These are phyloP conservation scores for Cryptosporidium tyzzeri DNA, from an alignment of 169 alveolate genomes.

Conservation along the genomic window DNA sequence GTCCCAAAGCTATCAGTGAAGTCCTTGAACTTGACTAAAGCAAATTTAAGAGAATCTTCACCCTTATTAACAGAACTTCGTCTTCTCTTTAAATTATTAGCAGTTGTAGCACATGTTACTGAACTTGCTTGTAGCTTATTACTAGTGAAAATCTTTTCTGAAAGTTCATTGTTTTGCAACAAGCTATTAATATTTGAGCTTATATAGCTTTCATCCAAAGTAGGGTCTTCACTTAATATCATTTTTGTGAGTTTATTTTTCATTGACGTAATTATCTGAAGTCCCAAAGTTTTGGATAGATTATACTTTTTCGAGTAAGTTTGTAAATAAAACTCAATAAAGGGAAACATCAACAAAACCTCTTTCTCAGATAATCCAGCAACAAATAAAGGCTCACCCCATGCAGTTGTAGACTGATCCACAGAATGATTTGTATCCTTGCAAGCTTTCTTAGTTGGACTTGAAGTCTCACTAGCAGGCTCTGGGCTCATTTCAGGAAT, in stretches of 20 bases:
- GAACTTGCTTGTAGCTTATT: not conserved
- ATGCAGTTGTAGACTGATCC: conserved; percentile 1
- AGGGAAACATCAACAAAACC: conserved; percentile 19
- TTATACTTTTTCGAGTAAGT: conserved; percentile 21
- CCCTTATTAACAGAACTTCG: conserved; percentile 17
- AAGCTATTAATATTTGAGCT: conserved; percentile 30
- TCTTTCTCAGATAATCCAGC: conserved; percentile 39
- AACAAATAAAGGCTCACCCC: conserved; percentile 48
- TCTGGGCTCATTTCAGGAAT: not conserved
- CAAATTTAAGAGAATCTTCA: conserved; percentile 29
- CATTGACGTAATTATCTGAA: conserved; percentile 32
- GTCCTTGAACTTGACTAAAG: conserved; percentile 12
- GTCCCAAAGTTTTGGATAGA: conserved; percentile 39
- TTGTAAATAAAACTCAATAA: conserved; percentile 41
- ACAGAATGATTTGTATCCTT: not conserved
- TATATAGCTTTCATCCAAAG: conserved; percentile 40
- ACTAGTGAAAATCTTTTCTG: conserved; percentile 18
- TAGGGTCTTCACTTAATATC: conserved; percentile 46
- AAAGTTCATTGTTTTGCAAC: conserved; percentile 16
- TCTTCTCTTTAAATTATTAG: conserved; percentile 1
- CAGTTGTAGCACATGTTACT: not conserved
- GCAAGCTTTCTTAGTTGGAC: conserved; percentile 3
- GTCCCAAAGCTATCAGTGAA: conserved; percentile 32
- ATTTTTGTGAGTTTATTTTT: conserved; percentile 34
- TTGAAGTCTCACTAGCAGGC: conserved; percentile 7